Percentiles rank a stretch among this genome's conserved stretches.
phyloP scores from a whole-genome alignment of 2,329 filamentous ascomycete species.

The Beauveria australis region DNA sequence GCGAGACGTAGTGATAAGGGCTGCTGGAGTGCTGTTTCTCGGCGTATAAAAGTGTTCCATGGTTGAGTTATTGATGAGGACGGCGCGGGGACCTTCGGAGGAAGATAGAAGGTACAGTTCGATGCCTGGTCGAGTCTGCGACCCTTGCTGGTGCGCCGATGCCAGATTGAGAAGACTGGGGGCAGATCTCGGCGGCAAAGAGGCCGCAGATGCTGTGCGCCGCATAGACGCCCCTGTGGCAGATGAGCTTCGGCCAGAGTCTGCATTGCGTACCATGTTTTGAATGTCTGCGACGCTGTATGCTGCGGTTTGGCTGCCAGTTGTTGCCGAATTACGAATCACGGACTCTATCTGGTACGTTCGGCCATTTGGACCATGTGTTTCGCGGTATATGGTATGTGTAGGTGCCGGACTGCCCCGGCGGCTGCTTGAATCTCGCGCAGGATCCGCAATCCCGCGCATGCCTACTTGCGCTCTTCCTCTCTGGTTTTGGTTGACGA shows the following conservation, averaged over 20 bases:
- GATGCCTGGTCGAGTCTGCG: slow-evolving; percentile 24
- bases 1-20: not conserved
- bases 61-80: slow-evolving; percentile 44
- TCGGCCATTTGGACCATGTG: slow-evolving; percentile 25
- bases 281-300: slow-evolving; percentile 37
- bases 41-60: slow-evolving; percentile 45
- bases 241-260: slow-evolving; percentile 35
- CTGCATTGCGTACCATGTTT: slow-evolving; percentile 37
- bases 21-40: not conserved
- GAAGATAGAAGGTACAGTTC: slow-evolving; percentile 56
- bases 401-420: slow-evolving; percentile 24
- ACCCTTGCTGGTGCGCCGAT: slow-evolving; percentile 14
- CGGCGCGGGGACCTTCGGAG: slow-evolving; percentile 48
- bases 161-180: slow-evolving; percentile 22
- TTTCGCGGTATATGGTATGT: slow-evolving; percentile 26
- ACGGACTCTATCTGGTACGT: slow-evolving; percentile 29
- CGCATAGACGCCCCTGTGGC: slow-evolving; percentile 45
- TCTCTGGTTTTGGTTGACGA: slow-evolving; percentile 35
- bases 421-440: slow-evolving; percentile 15
- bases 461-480: slow-evolving; percentile 31
- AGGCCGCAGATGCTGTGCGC: slow-evolving; percentile 39
- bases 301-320: slow-evolving; percentile 17
- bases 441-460: slow-evolving; percentile 31
- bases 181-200: slow-evolving; percentile 29
- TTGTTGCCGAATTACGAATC: slow-evolving; percentile 17